A percentile compares a stretch with the other conserved stretches of the same genome.
phyloP scores from a whole-genome alignment of 73 alveolate species.

The Paramecium tetraurelia region DNA sequence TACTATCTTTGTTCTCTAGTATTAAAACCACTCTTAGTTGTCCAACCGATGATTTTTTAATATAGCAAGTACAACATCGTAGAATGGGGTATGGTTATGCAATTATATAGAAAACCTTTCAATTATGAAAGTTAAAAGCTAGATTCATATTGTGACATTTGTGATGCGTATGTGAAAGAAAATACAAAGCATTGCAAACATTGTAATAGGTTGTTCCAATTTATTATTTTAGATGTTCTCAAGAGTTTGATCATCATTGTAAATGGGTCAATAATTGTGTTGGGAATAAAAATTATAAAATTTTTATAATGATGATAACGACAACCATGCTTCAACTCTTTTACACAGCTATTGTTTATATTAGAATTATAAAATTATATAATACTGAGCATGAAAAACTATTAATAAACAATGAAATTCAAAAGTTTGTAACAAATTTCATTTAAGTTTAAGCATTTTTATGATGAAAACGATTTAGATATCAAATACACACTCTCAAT shows the following conservation, averaged over 20 bases:
- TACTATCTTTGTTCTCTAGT: background rate
- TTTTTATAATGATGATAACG: slow-evolving; percentile 2
- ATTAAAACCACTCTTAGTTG: slow-evolving; percentile 1
- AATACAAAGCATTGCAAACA: slow-evolving; percentile 78
- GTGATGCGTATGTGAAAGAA: slow-evolving; percentile 60
- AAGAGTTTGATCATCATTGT: slow-evolving; percentile 64
- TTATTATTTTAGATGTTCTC: slow-evolving; percentile 43
- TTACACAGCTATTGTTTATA: background rate
- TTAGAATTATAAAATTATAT: background rate
- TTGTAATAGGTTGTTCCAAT: slow-evolving; percentile 65
- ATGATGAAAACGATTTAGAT: background rate
- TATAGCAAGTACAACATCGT: background rate
- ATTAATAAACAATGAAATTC: background rate
- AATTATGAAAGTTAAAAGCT: background rate
- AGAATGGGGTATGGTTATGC: background rate
- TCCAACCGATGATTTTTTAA: slow-evolving; percentile 10
- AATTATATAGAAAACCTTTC: background rate
- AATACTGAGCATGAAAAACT: background rate
- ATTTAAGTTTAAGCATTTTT: background rate
- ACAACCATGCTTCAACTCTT: background rate
- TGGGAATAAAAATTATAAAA: slow-evolving; percentile 38
- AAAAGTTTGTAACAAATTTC: background rate
- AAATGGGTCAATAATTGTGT: slow-evolving; percentile 63
- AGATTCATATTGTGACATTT: slow-evolving; percentile 27
- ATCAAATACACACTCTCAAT: background rate